These are phyloP conservation scores for Schizochytrium sp. DNA, from an alignment of 108 stramenopile species.

Conservation along the genomic window DNA sequence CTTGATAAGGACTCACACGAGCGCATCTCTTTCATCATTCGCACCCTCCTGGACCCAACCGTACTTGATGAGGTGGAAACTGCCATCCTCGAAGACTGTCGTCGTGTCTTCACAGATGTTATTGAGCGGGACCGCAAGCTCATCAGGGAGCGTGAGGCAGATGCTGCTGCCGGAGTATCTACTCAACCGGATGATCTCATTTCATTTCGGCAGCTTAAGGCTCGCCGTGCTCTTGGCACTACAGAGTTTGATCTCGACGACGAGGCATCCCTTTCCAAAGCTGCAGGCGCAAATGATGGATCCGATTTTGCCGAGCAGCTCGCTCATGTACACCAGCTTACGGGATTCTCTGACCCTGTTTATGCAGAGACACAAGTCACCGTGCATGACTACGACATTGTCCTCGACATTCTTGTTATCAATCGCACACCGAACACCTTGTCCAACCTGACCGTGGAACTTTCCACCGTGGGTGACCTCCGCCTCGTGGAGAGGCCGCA, in stretches of 20 bases:
- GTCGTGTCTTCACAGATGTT: conserved; percentile 74
- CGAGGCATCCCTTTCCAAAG: conserved; percentile 93
- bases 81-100: conserved; percentile 83
- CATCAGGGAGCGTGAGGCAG: conserved; percentile 76
- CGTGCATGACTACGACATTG: conserved; percentile 98
- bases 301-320: conserved; percentile 75
- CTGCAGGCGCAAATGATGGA: conserved; percentile 84
- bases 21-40: conserved; percentile 86
- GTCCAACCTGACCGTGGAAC: conserved; percentile 95
- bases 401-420: conserved; percentile 95
- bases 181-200: conserved; percentile 96
- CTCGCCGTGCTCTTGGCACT: conserved; percentile 78
- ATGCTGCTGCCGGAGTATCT: conserved; percentile 70
- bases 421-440: conserved; percentile 96
- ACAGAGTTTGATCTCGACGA: conserved; percentile 97
- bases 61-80: conserved; percentile 79
- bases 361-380: conserved; percentile 98
- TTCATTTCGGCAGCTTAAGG: conserved; percentile 96
- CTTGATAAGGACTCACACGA: conserved; percentile 86
- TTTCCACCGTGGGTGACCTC: conserved; percentile 98
- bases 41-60: conserved; percentile 89
- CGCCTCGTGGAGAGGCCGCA: conserved; percentile 98
- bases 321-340: conserved; percentile 93
- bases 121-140: conserved; percentile 64
- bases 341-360: conserved; percentile 97